These are phyloP conservation scores for Polyporus tsugae DNA, from an alignment of 1,284 basidiomycete species.

Conservation along the genomic window DNA sequence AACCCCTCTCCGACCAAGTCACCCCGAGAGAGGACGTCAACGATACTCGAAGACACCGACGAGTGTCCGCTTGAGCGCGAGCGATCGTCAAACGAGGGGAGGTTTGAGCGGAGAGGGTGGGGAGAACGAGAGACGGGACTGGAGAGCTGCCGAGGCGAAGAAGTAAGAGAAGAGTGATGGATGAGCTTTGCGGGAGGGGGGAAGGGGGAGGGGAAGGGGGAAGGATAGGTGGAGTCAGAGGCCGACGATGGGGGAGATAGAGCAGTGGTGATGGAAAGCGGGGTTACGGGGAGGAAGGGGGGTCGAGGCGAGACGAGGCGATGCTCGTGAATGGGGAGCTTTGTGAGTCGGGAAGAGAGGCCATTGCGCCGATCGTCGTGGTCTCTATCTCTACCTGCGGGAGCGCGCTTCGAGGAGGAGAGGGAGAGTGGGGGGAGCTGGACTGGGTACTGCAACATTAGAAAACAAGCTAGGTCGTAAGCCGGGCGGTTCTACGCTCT, in stretches of 20 bases:
- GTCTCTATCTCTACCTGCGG: constrained; percentile 39
- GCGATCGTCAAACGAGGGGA: constrained; percentile 36
- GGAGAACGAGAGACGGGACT: constrained; percentile 38
- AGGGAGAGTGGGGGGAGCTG: constrained; percentile 60
- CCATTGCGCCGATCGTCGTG: constrained; percentile 38
- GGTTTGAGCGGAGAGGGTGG: constrained; percentile 35
- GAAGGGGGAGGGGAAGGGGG: constrained; percentile 38
- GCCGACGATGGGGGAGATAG: constrained; percentile 40
- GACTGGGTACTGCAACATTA: constrained; percentile 77
- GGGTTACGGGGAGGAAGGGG: constrained; percentile 29
- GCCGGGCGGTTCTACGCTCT: constrained; percentile 36
- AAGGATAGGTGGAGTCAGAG: constrained; percentile 41
- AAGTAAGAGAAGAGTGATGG: constrained; percentile 43
- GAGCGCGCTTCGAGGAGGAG: constrained; percentile 42
- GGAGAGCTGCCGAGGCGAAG: constrained; percentile 37
- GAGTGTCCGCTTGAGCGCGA: constrained; percentile 45
- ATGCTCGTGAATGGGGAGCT: constrained; percentile 39
- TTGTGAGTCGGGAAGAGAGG: constrained; percentile 37
- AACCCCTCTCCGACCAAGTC: constrained; percentile 76
- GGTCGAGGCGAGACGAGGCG: constrained; percentile 40
- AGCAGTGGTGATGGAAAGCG: constrained; percentile 29
- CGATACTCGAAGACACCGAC: constrained; percentile 55
- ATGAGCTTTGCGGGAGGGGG: constrained; percentile 39
- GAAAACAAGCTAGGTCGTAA: constrained; percentile 33
- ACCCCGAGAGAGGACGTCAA: constrained; percentile 74